Percentiles rank a stretch among this genome's conserved stretches.
phyloP scores from a whole-genome alignment of 805 yeast genomes.

The Teunomyces pallodes region DNA sequence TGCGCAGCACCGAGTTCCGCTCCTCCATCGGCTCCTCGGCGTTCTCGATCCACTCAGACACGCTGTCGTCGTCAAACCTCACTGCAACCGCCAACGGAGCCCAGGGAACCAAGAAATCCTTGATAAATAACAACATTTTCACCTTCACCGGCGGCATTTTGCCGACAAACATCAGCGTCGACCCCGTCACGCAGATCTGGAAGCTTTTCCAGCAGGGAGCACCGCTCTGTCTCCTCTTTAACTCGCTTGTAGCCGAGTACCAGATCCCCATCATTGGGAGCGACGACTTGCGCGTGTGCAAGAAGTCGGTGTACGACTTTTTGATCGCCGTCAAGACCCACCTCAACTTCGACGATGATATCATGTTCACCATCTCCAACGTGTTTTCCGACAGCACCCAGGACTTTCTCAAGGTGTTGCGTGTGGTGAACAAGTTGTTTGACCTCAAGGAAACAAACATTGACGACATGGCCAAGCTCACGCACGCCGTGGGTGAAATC shows the following conservation, averaged over 20 bases:
- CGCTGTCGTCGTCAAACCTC: constrained; percentile 22
- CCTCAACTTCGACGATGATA: constrained; percentile 72
- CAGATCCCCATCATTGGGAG: constrained; percentile 65
- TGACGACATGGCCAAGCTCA: constrained; percentile 4
- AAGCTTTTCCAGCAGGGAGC: constrained; percentile 88
- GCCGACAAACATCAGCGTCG: constrained; percentile 73
- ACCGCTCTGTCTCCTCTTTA: constrained; percentile 83
- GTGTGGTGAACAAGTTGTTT: constrained; percentile 63
- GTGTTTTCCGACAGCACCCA: constrained; percentile 81
- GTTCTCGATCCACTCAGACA: constrained; percentile 36
- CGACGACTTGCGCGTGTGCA: constrained; percentile 81
- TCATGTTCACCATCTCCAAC: constrained; percentile 84
- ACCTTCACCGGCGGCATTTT: constrained; percentile 76
- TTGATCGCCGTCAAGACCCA: constrained; percentile 80
- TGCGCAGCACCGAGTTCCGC: constrained; percentile 24
- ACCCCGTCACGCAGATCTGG: constrained; percentile 91
- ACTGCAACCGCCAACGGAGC: constrained; percentile 11
- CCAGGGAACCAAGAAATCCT: constrained; percentile 7
- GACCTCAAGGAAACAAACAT: constrained; percentile 8
- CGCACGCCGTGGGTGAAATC: constrained; percentile 18
- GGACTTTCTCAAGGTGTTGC: constrained; percentile 71
- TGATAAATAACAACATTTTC: constrained; percentile 37
- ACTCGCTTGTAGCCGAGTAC: constrained; percentile 53
- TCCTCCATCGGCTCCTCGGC: constrained; percentile 33
- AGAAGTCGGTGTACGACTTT: constrained; percentile 86